Evolutionary conservation across 352 stramenopile species (phyloP).

Genomic region (Phytopythium aichiense): DNA sequence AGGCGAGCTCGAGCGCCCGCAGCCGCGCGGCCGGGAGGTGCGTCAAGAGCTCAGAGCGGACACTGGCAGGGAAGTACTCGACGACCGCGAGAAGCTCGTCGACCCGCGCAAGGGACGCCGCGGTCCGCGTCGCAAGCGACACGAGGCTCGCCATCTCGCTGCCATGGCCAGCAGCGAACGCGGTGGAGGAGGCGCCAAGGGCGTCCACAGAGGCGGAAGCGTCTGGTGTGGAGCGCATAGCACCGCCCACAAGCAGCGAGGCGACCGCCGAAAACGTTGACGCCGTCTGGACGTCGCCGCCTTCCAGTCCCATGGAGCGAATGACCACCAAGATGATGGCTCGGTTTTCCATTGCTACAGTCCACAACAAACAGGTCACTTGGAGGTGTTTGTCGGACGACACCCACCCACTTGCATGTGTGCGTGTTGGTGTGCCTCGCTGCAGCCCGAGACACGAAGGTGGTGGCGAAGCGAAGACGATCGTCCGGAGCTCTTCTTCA

Average conservation of each 20-base stretch:
- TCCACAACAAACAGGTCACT: too few relatives aligned
- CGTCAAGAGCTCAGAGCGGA: slow-evolving; percentile 38
- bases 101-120: slow-evolving; percentile 25
- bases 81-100: slow-evolving; percentile 35
- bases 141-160: neutral
- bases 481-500: too few relatives aligned
- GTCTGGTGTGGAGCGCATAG: neutral
- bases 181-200: neutral
- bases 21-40: slow-evolving; percentile 38
- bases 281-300: neutral
- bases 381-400: too few relatives aligned
- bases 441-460: too few relatives aligned
- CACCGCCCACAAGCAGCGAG: neutral
- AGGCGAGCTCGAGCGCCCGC: slow-evolving; percentile 43
- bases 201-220: neutral
- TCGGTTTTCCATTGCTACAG: too few relatives aligned
- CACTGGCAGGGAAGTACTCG: slow-evolving; percentile 32
- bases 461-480: too few relatives aligned
- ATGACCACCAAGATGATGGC: neutral
- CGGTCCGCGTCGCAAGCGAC: slow-evolving; percentile 2
- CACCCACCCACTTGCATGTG: too few relatives aligned
- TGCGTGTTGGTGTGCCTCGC: too few relatives aligned
- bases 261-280: neutral
- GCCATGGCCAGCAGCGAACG: neutral
- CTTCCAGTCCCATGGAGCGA: neutral